These are phyloP conservation scores for Quercus parvula DNA, from an alignment of 306 rosid genomes.

Conservation along the genomic window DNA sequence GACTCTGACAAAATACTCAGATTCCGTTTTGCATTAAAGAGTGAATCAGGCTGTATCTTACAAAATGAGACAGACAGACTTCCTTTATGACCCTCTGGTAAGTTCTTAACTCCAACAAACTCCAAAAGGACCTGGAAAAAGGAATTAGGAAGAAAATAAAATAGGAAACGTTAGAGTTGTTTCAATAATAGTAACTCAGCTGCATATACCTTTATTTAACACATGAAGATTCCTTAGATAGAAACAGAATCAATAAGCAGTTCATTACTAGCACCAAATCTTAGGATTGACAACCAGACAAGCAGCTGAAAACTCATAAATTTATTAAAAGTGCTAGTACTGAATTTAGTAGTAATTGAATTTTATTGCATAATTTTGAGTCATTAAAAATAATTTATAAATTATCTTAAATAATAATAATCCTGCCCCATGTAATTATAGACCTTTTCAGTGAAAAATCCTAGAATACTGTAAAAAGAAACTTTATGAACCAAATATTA, in stretches of 20 bases:
- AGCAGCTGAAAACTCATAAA: background rate
- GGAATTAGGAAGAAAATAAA: too few species aligned
- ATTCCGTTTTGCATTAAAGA: too few species aligned
- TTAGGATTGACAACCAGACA: background rate
- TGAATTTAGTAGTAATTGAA: background rate
- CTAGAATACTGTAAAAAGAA: background rate
- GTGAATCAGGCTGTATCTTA: too few species aligned
- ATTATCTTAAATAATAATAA: background rate
- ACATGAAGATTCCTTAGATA: background rate
- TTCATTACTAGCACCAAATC: background rate
- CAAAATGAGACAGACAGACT: too few species aligned
- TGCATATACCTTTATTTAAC: background rate
- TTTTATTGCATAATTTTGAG: background rate
- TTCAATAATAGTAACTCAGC: background rate
- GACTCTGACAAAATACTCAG: too few species aligned
- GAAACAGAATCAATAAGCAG: slow-evolving; percentile 12
- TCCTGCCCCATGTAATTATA: background rate
- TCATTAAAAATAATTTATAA: background rate
- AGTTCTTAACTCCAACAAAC: too few species aligned
- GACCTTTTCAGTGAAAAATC: background rate
- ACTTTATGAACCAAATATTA: background rate
- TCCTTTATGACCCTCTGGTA: too few species aligned
- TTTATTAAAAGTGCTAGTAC: background rate
- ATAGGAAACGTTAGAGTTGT: too few species aligned
- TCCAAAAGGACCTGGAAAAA: too few species aligned